Evolutionary conservation across 192 early-diverging fungal genomes (phyloP), one percentile per base, ranked within the genome.

Genomic region (Backusella tarrabulga): DNA sequence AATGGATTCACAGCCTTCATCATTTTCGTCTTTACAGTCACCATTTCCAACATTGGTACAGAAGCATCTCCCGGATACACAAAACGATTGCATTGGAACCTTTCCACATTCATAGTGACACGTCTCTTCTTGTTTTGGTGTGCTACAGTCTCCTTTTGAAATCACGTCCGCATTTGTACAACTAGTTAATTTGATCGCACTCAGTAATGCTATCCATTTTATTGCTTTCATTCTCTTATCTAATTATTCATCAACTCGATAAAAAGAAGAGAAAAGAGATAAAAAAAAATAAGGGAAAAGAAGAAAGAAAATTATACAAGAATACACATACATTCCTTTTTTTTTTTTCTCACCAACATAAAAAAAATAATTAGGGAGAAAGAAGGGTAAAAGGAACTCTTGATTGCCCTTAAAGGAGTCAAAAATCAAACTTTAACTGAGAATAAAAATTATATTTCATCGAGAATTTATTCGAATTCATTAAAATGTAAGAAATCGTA

Each of bases 1-100:
- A 34, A 74, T 54, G 15, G 46, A 34, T 23, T 60, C 50, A 34
- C 72, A 74, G 17, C 72, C 72, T 50, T 74, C 46, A 11, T 60
- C 50, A 38, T 74, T 74, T 23, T 40, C 34, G 29, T 29, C 34
- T 54, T 50, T 35, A 34, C 72, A 74, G 21, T 74, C 72, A 23
- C 54, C 54, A 21, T 19, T 34, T 6, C 72, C 72, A 17, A 63
- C 54, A 40, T 60, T 74, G 15, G 72, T 54, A 74, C 72, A 74
- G 35, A 60, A 74, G 21, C 72, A 74, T 36, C 21, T 36, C 6
- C 56, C 52, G 29, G 34, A 60, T 17, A 60, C 46, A 74, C 72
- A 74, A 32, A 74, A 54, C 3, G 54, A 34, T 74, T 74, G 72
- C 34, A 74, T 44, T 54, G 72, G 17, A 19, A 34, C 36, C 32